A percentile compares a stretch with the other conserved stretches of the same genome.
Evolutionary conservation across 2,329 filamentous ascomycete genomes (phyloP).

Genomic region (Nothomitra cinnamomea): DNA sequence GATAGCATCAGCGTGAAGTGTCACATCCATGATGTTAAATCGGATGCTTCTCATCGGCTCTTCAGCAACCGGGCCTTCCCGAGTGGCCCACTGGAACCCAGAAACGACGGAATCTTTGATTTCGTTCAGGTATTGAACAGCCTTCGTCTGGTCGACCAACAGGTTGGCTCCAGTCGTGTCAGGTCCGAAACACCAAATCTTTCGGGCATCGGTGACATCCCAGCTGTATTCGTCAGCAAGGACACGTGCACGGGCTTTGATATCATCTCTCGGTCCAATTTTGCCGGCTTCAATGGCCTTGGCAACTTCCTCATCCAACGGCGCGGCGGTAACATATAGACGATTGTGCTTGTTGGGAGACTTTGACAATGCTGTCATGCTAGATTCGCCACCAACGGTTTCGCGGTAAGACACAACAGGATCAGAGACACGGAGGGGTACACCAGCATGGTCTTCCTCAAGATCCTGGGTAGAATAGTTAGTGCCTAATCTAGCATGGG

Average conservation of each 20-base stretch:
- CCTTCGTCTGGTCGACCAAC: slow-evolving; percentile 99
- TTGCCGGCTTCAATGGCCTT: slow-evolving; percentile 82
- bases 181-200: slow-evolving; percentile 99
- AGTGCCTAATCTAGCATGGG: not conserved
- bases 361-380: slow-evolving; percentile 96
- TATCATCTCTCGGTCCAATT: slow-evolving; percentile 89
- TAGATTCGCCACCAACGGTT: slow-evolving; percentile 69
- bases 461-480: slow-evolving; percentile 43
- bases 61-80: slow-evolving; percentile 93
- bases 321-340: slow-evolving; percentile 89
- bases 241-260: slow-evolving; percentile 94
- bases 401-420: slow-evolving; percentile 98
- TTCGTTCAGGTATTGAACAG: slow-evolving; percentile 99
- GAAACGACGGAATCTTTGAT: slow-evolving; percentile 99
- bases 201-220: slow-evolving; percentile 99
- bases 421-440: slow-evolving; percentile 94
- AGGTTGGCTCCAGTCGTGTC: slow-evolving; percentile 97
- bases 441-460: slow-evolving; percentile 96
- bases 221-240: slow-evolving; percentile 94
- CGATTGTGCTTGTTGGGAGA: slow-evolving; percentile 99
- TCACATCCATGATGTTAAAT: slow-evolving; percentile 99
- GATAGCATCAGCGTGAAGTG: slow-evolving; percentile 97
- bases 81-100: slow-evolving; percentile 98
- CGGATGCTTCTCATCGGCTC: slow-evolving; percentile 94
- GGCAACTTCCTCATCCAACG: slow-evolving; percentile 80